Base-by-base conservation (phyloP, 2,329 filamentous ascomycete species). In the Lachnellula occidentalis region DNA sequence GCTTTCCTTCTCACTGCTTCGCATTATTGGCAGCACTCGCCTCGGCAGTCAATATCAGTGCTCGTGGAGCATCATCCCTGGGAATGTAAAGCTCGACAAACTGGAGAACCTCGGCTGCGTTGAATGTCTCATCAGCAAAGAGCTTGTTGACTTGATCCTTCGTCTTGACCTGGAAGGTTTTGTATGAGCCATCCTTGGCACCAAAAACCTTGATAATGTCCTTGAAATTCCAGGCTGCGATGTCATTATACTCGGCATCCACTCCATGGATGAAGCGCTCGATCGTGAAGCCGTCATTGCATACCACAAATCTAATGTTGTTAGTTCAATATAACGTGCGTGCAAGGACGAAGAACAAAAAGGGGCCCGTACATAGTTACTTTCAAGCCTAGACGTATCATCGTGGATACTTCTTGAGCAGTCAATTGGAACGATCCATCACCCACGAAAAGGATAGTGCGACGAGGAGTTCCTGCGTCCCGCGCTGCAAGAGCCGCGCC, bases 271-370 rank as follows among this genome's bases (percentile, higher is more conserved):
- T 95, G 69, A 83, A 88, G 31, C 91, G 83, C 73, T 96, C 91
- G 69, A 95, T 94, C 9, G 90, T 94, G 73, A 88, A 95, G 11
- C 91, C 91, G 41, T 92, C 83, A 69, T 95, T 95, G 77, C 88
- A 90, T 62, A 95, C 86, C 58, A 94, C 78, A 69, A 95, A 92
- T 58, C 81, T 83, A 4, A 36, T 3, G 19, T 34, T 17, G 47
- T 8, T 36, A 34, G 48, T 34, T 50, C 12, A 48, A 15, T 57
- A n/a, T 54, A 53, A 14, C 15, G 51, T 37, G 50, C 37, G 51
- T 37, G 50, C 37, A 22, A n/a, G 2, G 6, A 12, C 6, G 14
- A 34, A 27, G n/a, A 14, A 24, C 5, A 22, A 22, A 31, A 14
- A 8, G 17, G 21, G 19, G 46, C 7, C 73, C 82, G 75, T 73